Conservation (phyloP, 2,329 filamentous ascomycete species). For the Leptographium lundbergii region DNA sequence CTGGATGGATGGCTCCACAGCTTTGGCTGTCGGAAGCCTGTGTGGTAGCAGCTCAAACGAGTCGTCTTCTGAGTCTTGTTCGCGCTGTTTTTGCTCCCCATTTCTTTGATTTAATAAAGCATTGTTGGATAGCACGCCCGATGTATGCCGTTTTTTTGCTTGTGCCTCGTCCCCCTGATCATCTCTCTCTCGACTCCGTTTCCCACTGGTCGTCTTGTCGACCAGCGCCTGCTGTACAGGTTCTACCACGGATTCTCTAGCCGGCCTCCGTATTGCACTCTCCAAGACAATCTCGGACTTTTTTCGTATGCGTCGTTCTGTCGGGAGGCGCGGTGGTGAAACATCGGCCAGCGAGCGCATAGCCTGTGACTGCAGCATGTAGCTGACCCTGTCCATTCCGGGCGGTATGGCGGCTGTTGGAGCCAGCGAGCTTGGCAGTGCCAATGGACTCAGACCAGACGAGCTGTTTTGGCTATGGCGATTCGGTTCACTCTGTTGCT, state of each 20-base stretch:
- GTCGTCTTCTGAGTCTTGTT: slow-evolving; percentile 2
- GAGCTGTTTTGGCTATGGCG: background rate
- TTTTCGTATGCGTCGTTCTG: background rate
- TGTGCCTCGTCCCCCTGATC: background rate
- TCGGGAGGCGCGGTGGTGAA: background rate
- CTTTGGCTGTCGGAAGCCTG: background rate
- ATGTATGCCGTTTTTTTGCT: background rate
- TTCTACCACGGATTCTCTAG: background rate
- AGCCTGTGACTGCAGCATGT: background rate
- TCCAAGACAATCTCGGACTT: background rate
- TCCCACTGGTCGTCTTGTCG: background rate
- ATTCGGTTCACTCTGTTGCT: background rate
- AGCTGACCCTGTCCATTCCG: background rate
- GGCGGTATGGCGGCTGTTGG: slow-evolving; percentile 2
- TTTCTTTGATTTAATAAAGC: too few species aligned
- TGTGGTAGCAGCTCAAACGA: slow-evolving; percentile 1
- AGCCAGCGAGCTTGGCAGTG: slow-evolving; percentile 2
- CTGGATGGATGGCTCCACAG: background rate
- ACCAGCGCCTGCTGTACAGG: background rate
- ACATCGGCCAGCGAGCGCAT: background rate
- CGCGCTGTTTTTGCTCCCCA: background rate
- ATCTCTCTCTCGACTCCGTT: background rate
- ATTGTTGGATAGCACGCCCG: background rate
- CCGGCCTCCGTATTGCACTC: background rate
- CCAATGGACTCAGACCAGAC: background rate